A percentile compares a stretch with the other conserved stretches of the same genome.
These are phyloP conservation scores for Psilocybe sp. DNA, from an alignment of 768 basidiomycete species.

Conservation along the genomic window DNA sequence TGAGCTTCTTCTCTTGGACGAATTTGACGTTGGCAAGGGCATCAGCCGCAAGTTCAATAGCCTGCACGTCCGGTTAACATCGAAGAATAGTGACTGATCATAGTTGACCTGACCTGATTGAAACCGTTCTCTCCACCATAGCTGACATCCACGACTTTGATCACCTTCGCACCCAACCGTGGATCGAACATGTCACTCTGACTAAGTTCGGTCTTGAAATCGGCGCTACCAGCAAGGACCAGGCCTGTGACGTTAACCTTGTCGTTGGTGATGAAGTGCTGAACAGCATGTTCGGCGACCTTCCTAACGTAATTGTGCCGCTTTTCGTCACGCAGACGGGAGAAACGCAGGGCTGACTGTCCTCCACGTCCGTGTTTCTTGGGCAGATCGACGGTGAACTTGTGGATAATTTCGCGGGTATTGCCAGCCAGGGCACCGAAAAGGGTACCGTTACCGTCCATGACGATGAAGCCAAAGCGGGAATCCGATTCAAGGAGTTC, in stretches of 20 bases:
- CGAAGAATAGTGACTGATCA: background rate
- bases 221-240: constrained; percentile 94
- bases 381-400: constrained; percentile 97
- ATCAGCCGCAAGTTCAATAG: constrained; percentile 95
- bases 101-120: constrained; percentile 72
- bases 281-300: constrained; percentile 94
- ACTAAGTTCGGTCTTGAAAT: constrained; percentile 97
- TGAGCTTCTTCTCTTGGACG: constrained; percentile 97
- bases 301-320: constrained; percentile 99
- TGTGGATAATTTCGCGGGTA: constrained; percentile 95
- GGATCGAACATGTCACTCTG: constrained; percentile 96
- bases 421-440: constrained; percentile 96
- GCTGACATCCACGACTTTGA: constrained; percentile 98
- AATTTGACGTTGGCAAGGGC: constrained; percentile 98
- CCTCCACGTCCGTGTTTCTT: constrained; percentile 99
- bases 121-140: constrained; percentile 99
- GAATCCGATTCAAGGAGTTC: constrained; percentile 97
- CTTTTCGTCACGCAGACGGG: constrained; percentile 98
- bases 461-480: constrained; percentile 98
- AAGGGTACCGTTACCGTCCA: constrained; percentile 97
- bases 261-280: constrained; percentile 97
- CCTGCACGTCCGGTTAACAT: constrained; percentile 40
- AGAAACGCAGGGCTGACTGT: constrained; percentile 99
- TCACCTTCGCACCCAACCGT: constrained; percentile 84
- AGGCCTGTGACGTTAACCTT: constrained; percentile 97